Evolutionary conservation across 371 early-diverging fungal genomes (phyloP).

Genomic region (Saksenaea oblongispora): DNA sequence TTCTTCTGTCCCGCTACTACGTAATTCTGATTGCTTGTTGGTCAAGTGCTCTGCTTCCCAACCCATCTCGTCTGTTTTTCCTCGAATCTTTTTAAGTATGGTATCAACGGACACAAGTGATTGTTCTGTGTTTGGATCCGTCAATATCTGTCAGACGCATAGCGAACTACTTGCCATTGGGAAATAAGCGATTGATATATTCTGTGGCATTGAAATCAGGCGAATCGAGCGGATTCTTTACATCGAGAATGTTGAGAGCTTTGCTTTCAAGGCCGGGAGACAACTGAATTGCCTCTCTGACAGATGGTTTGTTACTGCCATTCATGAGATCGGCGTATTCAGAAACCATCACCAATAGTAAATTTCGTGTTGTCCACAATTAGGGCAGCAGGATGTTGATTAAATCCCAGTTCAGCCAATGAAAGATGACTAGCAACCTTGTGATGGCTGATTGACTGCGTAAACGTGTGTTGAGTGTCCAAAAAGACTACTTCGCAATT

Average conservation of each 20-base stretch:
- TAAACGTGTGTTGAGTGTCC: too few species aligned
- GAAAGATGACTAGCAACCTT: too few species aligned
- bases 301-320: neutral
- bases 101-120: slow-evolving; percentile 71
- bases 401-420: too few species aligned
- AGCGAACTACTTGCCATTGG: slow-evolving; percentile 55
- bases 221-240: slow-evolving; percentile 69
- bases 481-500: too few species aligned
- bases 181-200: slow-evolving; percentile 84
- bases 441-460: too few species aligned
- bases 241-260: slow-evolving; percentile 49
- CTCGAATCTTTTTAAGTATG: slow-evolving; percentile 62
- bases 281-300: slow-evolving; percentile 36
- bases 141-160: neutral
- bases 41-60: slow-evolving; percentile 72
- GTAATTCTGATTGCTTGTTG: slow-evolving; percentile 66
- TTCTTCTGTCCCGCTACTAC: slow-evolving; percentile 57
- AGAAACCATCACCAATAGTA: too few species aligned
- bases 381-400: too few species aligned
- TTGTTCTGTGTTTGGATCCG: slow-evolving; percentile 50
- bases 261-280: slow-evolving; percentile 54
- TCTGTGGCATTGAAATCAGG: slow-evolving; percentile 72
- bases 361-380: too few species aligned
- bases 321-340: slow-evolving; percentile 4
- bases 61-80: slow-evolving; percentile 59